A percentile compares a stretch with the other conserved stretches of the same genome.
phyloP scores from a whole-genome alignment of 495 filamentous ascomycete genomes.

The Penicillium taxi region DNA sequence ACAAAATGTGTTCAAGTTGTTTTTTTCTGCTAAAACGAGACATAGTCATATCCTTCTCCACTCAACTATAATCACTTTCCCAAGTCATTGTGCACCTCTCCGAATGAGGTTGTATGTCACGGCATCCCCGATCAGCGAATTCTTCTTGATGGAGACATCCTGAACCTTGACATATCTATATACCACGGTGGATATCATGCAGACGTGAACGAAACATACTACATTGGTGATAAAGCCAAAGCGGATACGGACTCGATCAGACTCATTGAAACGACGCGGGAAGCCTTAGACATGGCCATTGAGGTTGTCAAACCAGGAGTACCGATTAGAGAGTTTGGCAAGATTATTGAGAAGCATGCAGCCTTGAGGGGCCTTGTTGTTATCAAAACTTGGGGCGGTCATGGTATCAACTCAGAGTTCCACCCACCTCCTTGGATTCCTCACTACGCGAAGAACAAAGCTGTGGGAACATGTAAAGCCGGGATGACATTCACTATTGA shows the following conservation, averaged over 20 bases:
- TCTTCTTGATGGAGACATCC: constrained; percentile 61
- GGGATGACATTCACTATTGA: constrained; percentile 74
- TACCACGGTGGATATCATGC: constrained; percentile 67
- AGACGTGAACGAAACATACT: constrained; percentile 69
- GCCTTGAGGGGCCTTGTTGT: constrained; percentile 55
- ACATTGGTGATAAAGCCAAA: constrained; percentile 59
- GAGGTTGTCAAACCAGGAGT: constrained; percentile 61
- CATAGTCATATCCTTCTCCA: constrained; percentile 72
- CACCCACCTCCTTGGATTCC: constrained; percentile 64
- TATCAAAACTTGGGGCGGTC: constrained; percentile 61
- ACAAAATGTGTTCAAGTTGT: too few relatives aligned
- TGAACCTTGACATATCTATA: constrained; percentile 64
- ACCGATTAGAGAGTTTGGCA: constrained; percentile 61
- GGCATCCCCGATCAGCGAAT: constrained; percentile 61
- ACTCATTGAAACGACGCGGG: constrained; percentile 57
- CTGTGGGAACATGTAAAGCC: constrained; percentile 57
- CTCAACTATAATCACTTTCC: constrained; percentile 79
- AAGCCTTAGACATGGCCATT: constrained; percentile 59
- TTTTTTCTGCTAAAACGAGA: constrained; percentile 8
- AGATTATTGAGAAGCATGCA: constrained; percentile 60
- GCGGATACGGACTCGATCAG: constrained; percentile 57
- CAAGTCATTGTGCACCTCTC: constrained; percentile 75
- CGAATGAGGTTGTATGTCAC: constrained; percentile 77
- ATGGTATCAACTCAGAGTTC: constrained; percentile 63
- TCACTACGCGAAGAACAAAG: constrained; percentile 67